Conservation (phyloP, 768 basidiomycete genomes). For the Naganishia friedmannii region DNA sequence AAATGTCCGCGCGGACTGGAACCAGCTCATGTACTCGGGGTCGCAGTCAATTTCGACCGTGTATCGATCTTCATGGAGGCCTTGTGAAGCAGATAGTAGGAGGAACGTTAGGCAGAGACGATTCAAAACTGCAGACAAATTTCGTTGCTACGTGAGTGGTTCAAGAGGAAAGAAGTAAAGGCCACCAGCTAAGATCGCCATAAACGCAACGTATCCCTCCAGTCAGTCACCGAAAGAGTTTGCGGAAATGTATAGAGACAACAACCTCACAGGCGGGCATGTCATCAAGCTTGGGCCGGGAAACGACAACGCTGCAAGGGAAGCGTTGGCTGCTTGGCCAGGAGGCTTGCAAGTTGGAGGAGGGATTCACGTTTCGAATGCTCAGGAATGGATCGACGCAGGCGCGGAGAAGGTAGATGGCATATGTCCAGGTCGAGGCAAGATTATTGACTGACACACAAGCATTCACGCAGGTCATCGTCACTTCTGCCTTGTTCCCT, state of each 20-base stretch:
- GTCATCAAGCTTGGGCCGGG: conserved; percentile 90
- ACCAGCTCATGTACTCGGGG: conserved; percentile 13
- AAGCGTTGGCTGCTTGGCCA: conserved; percentile 80
- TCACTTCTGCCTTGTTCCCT: conserved; percentile 96
- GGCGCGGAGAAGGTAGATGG: conserved; percentile 79
- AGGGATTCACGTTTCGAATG: conserved; percentile 79
- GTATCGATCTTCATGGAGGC: conserved; percentile 94
- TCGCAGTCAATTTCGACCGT: conserved; percentile 68
- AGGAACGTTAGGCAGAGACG: conserved; percentile 67
- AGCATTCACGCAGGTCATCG: conserved; percentile 68
- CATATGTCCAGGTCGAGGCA: background rate
- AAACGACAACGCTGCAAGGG: conserved; percentile 82
- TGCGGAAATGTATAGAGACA: conserved; percentile 68
- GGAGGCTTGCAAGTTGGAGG: conserved; percentile 89
- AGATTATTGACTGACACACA: background rate
- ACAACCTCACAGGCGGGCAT: conserved; percentile 79
- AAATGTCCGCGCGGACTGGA: background rate
- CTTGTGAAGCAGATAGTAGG: conserved; percentile 98
- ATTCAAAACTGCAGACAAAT: conserved; percentile 73
- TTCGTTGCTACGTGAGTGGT: conserved; percentile 78
- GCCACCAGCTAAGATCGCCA: background rate
- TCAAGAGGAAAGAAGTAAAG: background rate
- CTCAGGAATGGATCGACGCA: conserved; percentile 73
- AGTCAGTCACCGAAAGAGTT: conserved; percentile 78
- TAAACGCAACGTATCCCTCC: conserved; percentile 11